Evolutionary conservation across 2,329 filamentous ascomycete species (phyloP).

Genomic region (Dactylella cylindrospora): DNA sequence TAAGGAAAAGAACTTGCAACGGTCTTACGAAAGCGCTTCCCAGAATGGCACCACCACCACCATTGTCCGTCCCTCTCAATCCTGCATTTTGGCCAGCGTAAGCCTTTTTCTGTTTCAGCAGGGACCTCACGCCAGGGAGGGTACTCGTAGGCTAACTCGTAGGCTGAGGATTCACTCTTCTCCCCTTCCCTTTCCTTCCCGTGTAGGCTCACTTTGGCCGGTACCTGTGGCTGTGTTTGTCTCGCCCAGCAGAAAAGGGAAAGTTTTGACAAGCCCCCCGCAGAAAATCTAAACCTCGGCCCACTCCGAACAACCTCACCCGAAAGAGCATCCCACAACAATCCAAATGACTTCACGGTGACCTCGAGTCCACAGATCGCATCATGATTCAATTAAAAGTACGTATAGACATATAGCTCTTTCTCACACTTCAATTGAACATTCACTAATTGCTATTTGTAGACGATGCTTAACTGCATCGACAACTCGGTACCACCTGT

Average conservation of each 20-base stretch:
- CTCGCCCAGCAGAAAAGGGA: constrained; percentile 2
- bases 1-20: constrained; percentile 3
- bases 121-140: no score
- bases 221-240: constrained; percentile 11
- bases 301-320: background rate
- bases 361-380: constrained; percentile 45
- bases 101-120: background rate
- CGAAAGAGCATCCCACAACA: no score
- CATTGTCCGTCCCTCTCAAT: constrained; percentile 20
- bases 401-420: constrained; percentile 13
- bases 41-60: constrained; percentile 10
- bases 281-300: constrained; percentile 11
- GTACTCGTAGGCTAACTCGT: constrained; percentile 12
- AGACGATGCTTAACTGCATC: constrained; percentile 99
- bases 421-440: background rate
- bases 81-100: constrained; percentile 25
- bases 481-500: constrained; percentile 78
- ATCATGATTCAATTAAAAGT: constrained; percentile 93
- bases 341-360: constrained; percentile 26
- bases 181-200: no score
- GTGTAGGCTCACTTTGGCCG: background rate
- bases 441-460: constrained; percentile 36
- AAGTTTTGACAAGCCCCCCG: constrained; percentile 10
- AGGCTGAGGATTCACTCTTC: constrained; percentile 11
- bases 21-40: constrained; percentile 15